Evolutionary conservation across 139 green algal genomes (phyloP).

Genomic region (Chlorella sp.): DNA sequence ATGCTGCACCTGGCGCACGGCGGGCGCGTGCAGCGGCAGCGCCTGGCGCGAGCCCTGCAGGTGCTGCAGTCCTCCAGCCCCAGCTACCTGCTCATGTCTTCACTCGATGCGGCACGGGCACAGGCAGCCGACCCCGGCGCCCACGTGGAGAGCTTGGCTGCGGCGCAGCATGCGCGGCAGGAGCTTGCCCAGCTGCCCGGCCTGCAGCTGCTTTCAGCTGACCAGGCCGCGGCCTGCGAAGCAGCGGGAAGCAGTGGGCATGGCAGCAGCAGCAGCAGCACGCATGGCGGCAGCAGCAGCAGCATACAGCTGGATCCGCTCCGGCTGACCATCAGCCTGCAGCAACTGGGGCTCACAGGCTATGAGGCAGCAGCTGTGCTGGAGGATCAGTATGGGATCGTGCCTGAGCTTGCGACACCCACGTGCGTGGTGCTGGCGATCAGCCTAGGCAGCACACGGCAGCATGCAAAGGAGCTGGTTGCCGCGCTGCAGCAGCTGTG

Average conservation of each 20-base stretch:
- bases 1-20: constrained; percentile 83
- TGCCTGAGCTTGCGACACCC: constrained; percentile 80
- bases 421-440: constrained; percentile 78
- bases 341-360: constrained; percentile 58
- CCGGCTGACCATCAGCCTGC: constrained; percentile 74
- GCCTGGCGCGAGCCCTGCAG: constrained; percentile 17
- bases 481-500: constrained; percentile 46
- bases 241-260: neutral
- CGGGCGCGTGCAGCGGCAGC: neutral
- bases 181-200: constrained; percentile 15
- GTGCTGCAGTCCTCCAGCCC: constrained; percentile 79
- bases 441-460: constrained; percentile 58
- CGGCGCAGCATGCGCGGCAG: constrained; percentile 38
- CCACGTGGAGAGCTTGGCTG: constrained; percentile 42
- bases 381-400: constrained; percentile 64
- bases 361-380: constrained; percentile 59
- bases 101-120: constrained; percentile 83
- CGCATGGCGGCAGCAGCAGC: neutral
- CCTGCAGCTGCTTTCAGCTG: constrained; percentile 21
- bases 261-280: neutral
- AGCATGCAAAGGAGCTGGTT: constrained; percentile 53
- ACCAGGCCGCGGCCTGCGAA: neutral
- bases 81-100: constrained; percentile 92
- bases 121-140: constrained; percentile 37
- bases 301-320: constrained; percentile 68